Evolutionary conservation across 352 stramenopile genomes (phyloP), one percentile per base, ranked within the genome.

Genomic region (Phytophthora gonapodyides): DNA sequence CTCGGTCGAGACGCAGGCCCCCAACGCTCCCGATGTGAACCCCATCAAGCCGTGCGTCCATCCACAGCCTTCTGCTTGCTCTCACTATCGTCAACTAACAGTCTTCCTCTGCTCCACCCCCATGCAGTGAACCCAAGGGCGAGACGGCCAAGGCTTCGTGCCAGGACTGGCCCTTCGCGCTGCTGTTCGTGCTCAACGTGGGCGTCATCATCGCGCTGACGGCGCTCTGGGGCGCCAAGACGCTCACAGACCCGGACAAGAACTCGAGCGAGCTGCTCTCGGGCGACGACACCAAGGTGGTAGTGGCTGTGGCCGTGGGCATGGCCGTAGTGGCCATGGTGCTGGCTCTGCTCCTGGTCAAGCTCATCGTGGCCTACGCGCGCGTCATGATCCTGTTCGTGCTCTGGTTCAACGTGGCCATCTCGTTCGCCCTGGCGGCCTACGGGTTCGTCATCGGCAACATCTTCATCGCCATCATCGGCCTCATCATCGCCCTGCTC

Each of bases 371-470:
- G 5, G 70, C 79, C 24, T 88, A 87, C 60, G 87, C 85, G 21
- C 75, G 81, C 43, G 85, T 75, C 50, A 93, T 94, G 84, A 94
- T 96, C 69, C 69, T 78, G 48, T 92, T 94, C 52, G 80, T 88
- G 60, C 75, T 96, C 15, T 96, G 87, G 82, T 95, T 92, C 71
- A 94, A 93, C 59, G 87, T 96, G 36, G 80, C 56, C 46, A 64
- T 94, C 24, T 76, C 79, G 27, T 78, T 91, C 50, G 78, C 76
- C 2, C 67, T 93, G 17, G 80, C 82, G 12, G 81, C 60, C 9
- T 88, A 90, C 59, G 87, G 85, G 35, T 89, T 93, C 53, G 47
- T 67, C 15, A 88, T 89, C 46, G 64, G 73, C 52, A 91, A 81
- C 53, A 61, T 92, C 31, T 87, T 88, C 27, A 68, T 93, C 46